These are phyloP conservation scores for Hyaloperonospora arabidopsidis DNA, from an alignment of 352 stramenopile genomes.

Conservation along the genomic window DNA sequence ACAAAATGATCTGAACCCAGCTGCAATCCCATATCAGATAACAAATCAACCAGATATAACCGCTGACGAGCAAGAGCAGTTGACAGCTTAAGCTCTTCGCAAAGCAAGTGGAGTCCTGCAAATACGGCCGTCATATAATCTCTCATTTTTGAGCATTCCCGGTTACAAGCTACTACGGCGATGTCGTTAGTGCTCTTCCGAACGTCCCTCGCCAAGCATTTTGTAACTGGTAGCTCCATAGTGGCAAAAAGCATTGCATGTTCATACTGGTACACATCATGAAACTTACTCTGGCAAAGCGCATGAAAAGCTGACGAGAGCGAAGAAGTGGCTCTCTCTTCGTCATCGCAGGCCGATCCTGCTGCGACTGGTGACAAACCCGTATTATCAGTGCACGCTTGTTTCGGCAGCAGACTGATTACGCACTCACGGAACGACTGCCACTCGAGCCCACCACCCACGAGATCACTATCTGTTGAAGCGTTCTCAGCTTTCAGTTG, in stretches of 20 bases:
- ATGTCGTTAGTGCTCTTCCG: not conserved
- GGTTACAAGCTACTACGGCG: not conserved
- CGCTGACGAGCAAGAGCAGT: slow-evolving; percentile 21
- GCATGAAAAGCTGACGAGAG: slow-evolving; percentile 29
- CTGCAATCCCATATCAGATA: slow-evolving; percentile 29
- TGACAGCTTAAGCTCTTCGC: slow-evolving; percentile 66
- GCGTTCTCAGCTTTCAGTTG: slow-evolving; percentile 14
- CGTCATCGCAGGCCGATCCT: not conserved
- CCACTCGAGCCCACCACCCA: slow-evolving; percentile 22
- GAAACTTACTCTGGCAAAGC: slow-evolving; percentile 37
- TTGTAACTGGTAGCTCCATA: slow-evolving; percentile 21
- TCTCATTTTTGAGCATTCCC: slow-evolving; percentile 4
- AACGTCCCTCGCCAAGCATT: not conserved
- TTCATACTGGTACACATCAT: slow-evolving; percentile 37
- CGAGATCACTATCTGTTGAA: slow-evolving; percentile 1
- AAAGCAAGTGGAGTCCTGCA: slow-evolving; percentile 49
- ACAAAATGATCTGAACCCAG: slow-evolving; percentile 31
- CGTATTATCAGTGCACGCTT: slow-evolving; percentile 1
- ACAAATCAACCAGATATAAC: slow-evolving; percentile 32
- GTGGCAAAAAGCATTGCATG: slow-evolving; percentile 36
- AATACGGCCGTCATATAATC: slow-evolving; percentile 29
- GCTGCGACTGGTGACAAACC: not conserved
- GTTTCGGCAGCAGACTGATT: slow-evolving; percentile 8
- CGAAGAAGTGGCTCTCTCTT: slow-evolving; percentile 6
- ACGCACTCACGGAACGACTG: slow-evolving; percentile 23